Evolutionary conservation across 192 early-diverging fungal genomes (phyloP), one percentile per base, ranked within the genome.

Genomic region (Allomyces macrogynus): DNA sequence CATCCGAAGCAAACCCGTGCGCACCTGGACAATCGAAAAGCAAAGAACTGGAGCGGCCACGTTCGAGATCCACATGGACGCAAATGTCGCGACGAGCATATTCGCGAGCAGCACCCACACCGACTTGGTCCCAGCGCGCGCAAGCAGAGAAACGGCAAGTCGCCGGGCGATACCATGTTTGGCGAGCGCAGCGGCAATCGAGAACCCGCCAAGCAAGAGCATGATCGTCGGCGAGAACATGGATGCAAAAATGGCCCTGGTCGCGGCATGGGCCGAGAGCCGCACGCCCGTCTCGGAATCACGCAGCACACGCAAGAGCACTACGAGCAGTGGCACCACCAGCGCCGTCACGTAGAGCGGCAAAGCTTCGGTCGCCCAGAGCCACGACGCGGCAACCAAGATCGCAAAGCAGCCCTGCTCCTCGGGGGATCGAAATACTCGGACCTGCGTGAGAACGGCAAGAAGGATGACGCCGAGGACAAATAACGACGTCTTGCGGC

Each of bases 11-110:
- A 24, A 22, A 44, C 11, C 25, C n/a, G 23, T 60, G n/a, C 63
- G 24, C 69, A 86, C 84, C 71, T 87, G 84, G 66, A 93, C 87
- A 66, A 97, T 75, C 49, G 89, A 90, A 68, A 97, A 93, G 76
- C 94, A 97, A 16, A 97, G 77, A 16, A 95, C 94, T 14, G 94
- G 94, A 10, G 94, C 94, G 3, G 94, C 94, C 7, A 97, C 94
- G 69, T 97, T 97, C 61, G 82, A 86, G 67, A 97, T 97, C 94
- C 91, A 94, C 94, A 97, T 97, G 76, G 89, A 91, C 12, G 91
- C 89, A 78, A 97, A 82, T 1, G 92, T 94, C 23, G 89, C 89
- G 0, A 97, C 91, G 57, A 95, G 77, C 91, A 97, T 97, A 64
- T 91, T 93, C 43, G 89, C 87, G 32, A 97, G 77, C 24, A 97